Evolutionary conservation across 345 rosid species (phyloP).

Genomic region (Camelina laxa): DNA sequence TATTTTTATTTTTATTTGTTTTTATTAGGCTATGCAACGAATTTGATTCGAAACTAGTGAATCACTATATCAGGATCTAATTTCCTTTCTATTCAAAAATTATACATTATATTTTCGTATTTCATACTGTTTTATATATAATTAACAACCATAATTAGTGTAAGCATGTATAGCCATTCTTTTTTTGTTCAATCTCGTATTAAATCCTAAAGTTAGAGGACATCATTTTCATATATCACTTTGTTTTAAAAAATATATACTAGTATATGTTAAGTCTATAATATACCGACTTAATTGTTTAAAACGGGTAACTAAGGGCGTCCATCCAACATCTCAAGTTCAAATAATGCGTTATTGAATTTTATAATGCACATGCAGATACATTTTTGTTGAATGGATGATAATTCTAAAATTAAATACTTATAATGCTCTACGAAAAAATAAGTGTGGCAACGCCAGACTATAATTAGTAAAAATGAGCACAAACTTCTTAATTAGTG

Average conservation of each 20-base stretch:
- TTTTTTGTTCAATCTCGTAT: not conserved
- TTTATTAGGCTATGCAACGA: slow-evolving; percentile 13
- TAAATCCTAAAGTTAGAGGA: not conserved
- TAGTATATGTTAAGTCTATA: not conserved
- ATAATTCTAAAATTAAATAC: no score
- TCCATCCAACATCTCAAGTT: not conserved
- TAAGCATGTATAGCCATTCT: not conserved
- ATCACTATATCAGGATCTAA: slow-evolving; percentile 1
- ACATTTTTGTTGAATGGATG: not conserved
- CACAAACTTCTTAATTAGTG: not conserved
- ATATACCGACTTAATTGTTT: not conserved
- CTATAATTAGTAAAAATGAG: not conserved
- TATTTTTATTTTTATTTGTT: not conserved
- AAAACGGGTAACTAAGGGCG: no score
- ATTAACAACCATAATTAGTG: not conserved
- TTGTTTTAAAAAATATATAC: not conserved
- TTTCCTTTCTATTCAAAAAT: not conserved
- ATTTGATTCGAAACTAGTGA: slow-evolving; percentile 33
- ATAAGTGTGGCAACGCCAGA: no score
- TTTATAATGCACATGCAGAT: not conserved
- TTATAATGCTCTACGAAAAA: no score
- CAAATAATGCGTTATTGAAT: not conserved
- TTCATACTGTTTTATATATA: not conserved
- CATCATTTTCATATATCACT: not conserved
- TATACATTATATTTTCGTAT: not conserved